phyloP scores from a whole-genome alignment of 257 asterid species.

The Petunia secreta region DNA sequence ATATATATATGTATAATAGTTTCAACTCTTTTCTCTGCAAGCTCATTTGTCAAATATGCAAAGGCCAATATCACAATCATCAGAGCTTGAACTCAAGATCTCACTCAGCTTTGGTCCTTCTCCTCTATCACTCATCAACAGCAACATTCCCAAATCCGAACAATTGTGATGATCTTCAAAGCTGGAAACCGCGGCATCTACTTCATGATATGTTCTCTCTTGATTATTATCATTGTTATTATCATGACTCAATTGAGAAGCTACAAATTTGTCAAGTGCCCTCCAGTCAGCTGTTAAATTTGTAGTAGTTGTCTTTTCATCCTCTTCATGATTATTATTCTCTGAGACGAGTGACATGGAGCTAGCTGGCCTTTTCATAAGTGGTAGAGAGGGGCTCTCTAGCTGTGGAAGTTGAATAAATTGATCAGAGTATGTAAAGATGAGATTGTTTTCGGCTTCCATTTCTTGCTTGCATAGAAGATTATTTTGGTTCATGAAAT shows the following conservation, averaged over 20 bases:
- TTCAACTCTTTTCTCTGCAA: not conserved
- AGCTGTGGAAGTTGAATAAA: constrained; percentile 63
- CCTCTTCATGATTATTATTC: constrained; percentile 30
- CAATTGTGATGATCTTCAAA: constrained; percentile 30
- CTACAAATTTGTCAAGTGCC: constrained; percentile 72
- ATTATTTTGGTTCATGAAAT: constrained; percentile 32
- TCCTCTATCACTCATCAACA: constrained; percentile 48
- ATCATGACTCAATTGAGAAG: constrained; percentile 72
- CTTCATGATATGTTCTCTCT: constrained; percentile 24
- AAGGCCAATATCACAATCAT: constrained; percentile 60
- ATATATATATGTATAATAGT: constrained; percentile 10
- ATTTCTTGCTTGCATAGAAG: constrained; percentile 57
- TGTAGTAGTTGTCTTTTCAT: constrained; percentile 24
- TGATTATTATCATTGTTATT: constrained; percentile 31
- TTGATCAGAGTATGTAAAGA: constrained; percentile 37
- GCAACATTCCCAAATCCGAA: constrained; percentile 52
- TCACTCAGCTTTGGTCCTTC: constrained; percentile 50
- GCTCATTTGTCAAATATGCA: constrained; percentile 56
- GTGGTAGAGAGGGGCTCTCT: constrained; percentile 52
- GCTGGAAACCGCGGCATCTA: constrained; percentile 21
- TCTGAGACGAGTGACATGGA: constrained; percentile 21
- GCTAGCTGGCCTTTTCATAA: constrained; percentile 34
- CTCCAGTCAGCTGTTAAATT: constrained; percentile 68
- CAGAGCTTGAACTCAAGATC: constrained; percentile 47
- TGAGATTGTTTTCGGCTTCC: constrained; percentile 39